These are phyloP conservation scores for Candida tropicalis DNA, from an alignment of 1,139 yeast genomes.

Conservation along the genomic window DNA sequence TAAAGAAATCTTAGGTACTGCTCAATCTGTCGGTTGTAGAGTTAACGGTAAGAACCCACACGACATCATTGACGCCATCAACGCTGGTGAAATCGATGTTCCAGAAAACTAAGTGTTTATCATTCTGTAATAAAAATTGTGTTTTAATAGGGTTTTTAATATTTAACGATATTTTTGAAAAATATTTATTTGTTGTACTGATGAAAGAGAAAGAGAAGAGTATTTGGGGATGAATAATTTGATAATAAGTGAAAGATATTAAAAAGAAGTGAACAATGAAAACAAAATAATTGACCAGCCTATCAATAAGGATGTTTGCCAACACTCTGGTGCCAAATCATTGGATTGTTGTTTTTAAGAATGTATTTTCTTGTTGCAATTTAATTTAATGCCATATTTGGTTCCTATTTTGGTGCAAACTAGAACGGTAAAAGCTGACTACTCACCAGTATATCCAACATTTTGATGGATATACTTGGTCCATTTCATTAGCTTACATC, in stretches of 20 bases:
- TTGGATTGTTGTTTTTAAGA: slow-evolving; percentile 9
- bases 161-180: slow-evolving; percentile 17
- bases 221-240: neutral
- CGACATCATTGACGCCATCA: slow-evolving; percentile 96
- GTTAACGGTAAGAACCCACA: slow-evolving; percentile 99
- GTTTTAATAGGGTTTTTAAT: slow-evolving; percentile 23
- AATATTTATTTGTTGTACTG: slow-evolving; percentile 1
- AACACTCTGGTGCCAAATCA: slow-evolving; percentile 91
- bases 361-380: neutral
- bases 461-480: slow-evolving; percentile 52
- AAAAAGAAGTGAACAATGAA: neutral
- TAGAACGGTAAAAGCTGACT: slow-evolving; percentile 64
- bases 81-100: slow-evolving; percentile 97
- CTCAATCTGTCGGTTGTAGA: slow-evolving; percentile 99
- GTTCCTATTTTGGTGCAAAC: slow-evolving; percentile 98
- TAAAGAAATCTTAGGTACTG: slow-evolving; percentile 99
- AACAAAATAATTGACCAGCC: slow-evolving; percentile 3
- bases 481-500: slow-evolving; percentile 61
- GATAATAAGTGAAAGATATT: neutral
- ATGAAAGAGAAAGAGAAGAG: neutral
- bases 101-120: slow-evolving; percentile 69
- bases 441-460: slow-evolving; percentile 65
- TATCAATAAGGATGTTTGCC: slow-evolving; percentile 64
- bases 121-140: slow-evolving; percentile 15
- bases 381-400: slow-evolving; percentile 52